Conservation (phyloP, 441 rosid species). For the Euphorbia schlechtendalii region DNA sequence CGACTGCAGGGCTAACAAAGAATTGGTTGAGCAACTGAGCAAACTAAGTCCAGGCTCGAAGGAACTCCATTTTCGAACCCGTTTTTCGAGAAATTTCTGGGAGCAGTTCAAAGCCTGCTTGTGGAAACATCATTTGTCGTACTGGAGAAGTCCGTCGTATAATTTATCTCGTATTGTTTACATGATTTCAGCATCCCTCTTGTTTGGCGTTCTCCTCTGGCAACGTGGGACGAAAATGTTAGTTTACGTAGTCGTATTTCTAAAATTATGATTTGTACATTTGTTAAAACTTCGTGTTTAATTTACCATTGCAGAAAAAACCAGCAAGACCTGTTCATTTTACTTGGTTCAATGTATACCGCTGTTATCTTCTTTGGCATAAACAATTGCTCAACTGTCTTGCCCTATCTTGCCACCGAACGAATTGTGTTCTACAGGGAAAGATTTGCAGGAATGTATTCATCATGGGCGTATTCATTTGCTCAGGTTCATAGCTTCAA, state of each 20-base stretch:
- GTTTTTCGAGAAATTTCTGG: conserved; percentile 39
- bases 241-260: conserved; percentile 7
- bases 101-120: conserved; percentile 59
- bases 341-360: conserved; percentile 48
- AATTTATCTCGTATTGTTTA: conserved; percentile 46
- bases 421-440: conserved; percentile 51
- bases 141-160: conserved; percentile 71
- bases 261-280: neutral
- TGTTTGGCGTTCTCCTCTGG: conserved; percentile 58
- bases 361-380: conserved; percentile 44
- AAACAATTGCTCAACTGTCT: conserved; percentile 47
- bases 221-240: conserved; percentile 49
- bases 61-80: conserved; percentile 39
- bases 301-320: conserved; percentile 32
- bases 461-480: conserved; percentile 54
- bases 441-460: conserved; percentile 71
- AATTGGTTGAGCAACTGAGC: conserved; percentile 33
- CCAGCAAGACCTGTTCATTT: conserved; percentile 52
- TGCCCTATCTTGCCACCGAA: conserved; percentile 45
- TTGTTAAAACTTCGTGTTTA: neutral
- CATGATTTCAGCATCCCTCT: conserved; percentile 25
- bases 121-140: conserved; percentile 62
- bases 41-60: conserved; percentile 35
- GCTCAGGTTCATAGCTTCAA: conserved; percentile 44
- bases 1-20: conserved; percentile 33